phyloP scores from a whole-genome alignment of 1,139 yeast species.

The Hemisphaericaspora subhashii region DNA sequence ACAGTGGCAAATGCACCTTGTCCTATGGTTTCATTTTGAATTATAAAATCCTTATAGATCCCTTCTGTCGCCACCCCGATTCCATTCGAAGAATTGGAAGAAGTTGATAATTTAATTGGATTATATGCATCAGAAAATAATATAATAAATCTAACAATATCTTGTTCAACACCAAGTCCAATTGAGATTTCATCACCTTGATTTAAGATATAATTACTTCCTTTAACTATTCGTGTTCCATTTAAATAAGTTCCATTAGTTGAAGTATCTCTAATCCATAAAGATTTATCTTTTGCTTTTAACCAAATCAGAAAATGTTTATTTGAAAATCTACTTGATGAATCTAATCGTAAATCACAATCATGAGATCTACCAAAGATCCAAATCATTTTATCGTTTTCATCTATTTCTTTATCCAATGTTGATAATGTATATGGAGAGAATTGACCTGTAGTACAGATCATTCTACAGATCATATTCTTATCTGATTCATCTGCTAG shows the following conservation, averaged over 20 bases:
- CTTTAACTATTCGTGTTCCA: slow-evolving; percentile 68
- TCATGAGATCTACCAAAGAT: slow-evolving; percentile 73
- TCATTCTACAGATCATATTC: slow-evolving; percentile 45
- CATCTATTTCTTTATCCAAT: slow-evolving; percentile 14
- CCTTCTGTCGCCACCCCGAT: slow-evolving; percentile 41
- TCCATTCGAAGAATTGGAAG: slow-evolving; percentile 20
- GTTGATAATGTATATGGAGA: slow-evolving; percentile 40
- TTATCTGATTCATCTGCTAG: slow-evolving; percentile 19
- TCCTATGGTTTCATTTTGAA: slow-evolving; percentile 83
- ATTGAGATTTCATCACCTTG: slow-evolving; percentile 93
- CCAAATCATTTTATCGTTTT: slow-evolving; percentile 56
- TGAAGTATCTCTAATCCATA: slow-evolving; percentile 68
- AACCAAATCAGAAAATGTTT: slow-evolving; percentile 74
- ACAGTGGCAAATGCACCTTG: slow-evolving; percentile 98
- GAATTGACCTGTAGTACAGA: slow-evolving; percentile 69
- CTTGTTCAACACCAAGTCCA: slow-evolving; percentile 82
- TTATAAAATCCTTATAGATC: slow-evolving; percentile 71
- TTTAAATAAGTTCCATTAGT: slow-evolving; percentile 93
- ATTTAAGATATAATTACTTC: slow-evolving; percentile 76
- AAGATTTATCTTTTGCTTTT: slow-evolving; percentile 50
- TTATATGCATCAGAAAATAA: slow-evolving; percentile 51
- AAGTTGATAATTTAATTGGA: slow-evolving; percentile 30
- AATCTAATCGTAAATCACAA: slow-evolving; percentile 59
- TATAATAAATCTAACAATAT: slow-evolving; percentile 73
- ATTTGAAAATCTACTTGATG: slow-evolving; percentile 72